phyloP scores from a whole-genome alignment of 169 alveolate species.

The Cryptosporidium sp. region DNA sequence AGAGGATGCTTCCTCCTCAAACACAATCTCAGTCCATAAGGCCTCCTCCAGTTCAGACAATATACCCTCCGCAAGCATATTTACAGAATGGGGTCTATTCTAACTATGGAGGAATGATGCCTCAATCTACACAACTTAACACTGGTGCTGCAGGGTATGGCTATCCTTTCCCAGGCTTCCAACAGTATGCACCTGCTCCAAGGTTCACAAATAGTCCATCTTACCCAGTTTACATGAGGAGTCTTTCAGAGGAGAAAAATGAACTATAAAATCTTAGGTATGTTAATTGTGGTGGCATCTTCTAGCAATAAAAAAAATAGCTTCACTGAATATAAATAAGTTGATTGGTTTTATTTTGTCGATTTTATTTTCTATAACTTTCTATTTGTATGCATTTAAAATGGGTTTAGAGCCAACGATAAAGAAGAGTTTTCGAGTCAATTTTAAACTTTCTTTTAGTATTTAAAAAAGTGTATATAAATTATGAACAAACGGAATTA shows the following conservation, averaged over 20 bases:
- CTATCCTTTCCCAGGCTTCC: slow-evolving; percentile 73
- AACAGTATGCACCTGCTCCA: slow-evolving; percentile 75
- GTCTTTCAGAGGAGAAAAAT: slow-evolving; percentile 36
- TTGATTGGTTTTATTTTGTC: neutral
- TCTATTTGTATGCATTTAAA: neutral
- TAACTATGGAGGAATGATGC: slow-evolving; percentile 10
- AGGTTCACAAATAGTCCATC: slow-evolving; percentile 47
- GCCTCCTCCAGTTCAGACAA: slow-evolving; percentile 58
- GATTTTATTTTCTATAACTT: neutral
- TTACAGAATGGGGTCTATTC: slow-evolving; percentile 34
- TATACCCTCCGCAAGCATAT: slow-evolving; percentile 49
- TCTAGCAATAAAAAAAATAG: neutral
- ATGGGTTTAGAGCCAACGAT: neutral
- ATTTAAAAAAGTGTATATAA: too few relatives aligned
- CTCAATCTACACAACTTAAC: slow-evolving; percentile 13
- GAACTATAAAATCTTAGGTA: neutral
- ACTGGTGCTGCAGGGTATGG: slow-evolving; percentile 74
- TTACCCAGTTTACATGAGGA: slow-evolving; percentile 72
- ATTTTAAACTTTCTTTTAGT: neutral
- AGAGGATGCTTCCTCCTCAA: slow-evolving; percentile 72
- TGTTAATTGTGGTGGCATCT: neutral
- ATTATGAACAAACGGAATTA: too few relatives aligned
- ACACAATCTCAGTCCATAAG: slow-evolving; percentile 46
- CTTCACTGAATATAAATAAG: neutral
- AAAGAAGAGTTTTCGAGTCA: neutral